A percentile compares a stretch with the other conserved stretches of the same genome.
phyloP scores from a whole-genome alignment of 768 basidiomycete species.

The Russula sp. region DNA sequence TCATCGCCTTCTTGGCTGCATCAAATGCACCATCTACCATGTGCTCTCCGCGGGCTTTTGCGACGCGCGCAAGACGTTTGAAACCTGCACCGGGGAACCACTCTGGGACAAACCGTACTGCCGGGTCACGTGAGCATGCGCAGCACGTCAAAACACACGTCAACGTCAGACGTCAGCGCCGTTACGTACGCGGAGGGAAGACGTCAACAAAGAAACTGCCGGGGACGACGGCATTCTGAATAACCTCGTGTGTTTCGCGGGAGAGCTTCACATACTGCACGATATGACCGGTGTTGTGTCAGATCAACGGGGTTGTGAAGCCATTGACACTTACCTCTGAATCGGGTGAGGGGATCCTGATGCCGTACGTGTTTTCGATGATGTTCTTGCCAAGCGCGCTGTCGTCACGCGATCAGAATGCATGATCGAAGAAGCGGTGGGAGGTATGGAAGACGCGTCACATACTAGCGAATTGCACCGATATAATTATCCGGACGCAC shows the following conservation, averaged over 20 bases:
- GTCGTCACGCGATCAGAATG: conserved; percentile 22
- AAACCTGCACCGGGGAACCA: conserved; percentile 31
- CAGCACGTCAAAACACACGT: no score
- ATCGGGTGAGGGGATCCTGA: conserved; percentile 25
- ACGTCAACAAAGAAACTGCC: conserved; percentile 29
- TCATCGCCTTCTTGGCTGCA: conserved; percentile 26
- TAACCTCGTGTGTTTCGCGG: conserved; percentile 28
- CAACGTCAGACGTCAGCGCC: no score
- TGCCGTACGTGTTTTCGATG: conserved; percentile 29
- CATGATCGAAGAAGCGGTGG: background rate
- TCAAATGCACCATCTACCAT: conserved; percentile 27
- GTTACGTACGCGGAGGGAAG: conserved; percentile 26
- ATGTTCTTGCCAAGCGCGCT: conserved; percentile 29
- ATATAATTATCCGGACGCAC: conserved; percentile 21
- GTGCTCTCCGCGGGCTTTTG: conserved; percentile 26
- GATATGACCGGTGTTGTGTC: background rate
- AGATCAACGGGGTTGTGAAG: background rate
- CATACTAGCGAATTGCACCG: conserved; percentile 27
- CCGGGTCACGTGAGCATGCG: conserved; percentile 12
- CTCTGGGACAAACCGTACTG: conserved; percentile 27
- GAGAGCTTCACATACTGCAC: conserved; percentile 26
- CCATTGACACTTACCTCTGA: conserved; percentile 20
- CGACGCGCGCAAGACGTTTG: conserved; percentile 28
- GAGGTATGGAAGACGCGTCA: conserved; percentile 5
- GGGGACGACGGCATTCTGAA: conserved; percentile 29